Base-by-base conservation (phyloP, 148 eudicot genomes). In the Rheum nobile region DNA sequence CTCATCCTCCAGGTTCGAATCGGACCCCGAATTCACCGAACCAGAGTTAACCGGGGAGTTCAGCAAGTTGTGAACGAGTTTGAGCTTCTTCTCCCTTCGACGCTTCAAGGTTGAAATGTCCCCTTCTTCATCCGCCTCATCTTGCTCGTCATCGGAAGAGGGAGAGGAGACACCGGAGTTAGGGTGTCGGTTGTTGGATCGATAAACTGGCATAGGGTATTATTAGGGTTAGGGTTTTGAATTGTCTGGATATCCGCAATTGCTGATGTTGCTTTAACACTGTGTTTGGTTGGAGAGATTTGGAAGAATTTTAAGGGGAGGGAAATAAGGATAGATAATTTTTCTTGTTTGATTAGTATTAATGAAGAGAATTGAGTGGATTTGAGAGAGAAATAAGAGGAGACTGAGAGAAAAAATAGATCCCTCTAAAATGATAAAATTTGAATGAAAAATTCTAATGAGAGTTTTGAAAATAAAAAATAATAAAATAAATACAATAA, bases 171-270 rank as follows among this genome's bases (percentile, higher is more conserved):
- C 17, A 50, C 80, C 75, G 72, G 77, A 78, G 70, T 77, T 81
- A 73, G 88, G 84, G 83, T 81, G 80, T 57, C 88, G 74, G 76
- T 84, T 79, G 38, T 84, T 80, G 68, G 88, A 85, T 85, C 84
- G 81, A 35, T 85, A 79, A 21, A 34, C 7, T 4, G 67, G 14
- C 76, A n/a, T n/a, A 82, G 67, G 0, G 69, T 29, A 1, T n/a
- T 71, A 74, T 76, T 77, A 68, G 82, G 80, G 71, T 47, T 77
- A 72, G 75, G 73, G 77, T 71, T 80, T 79, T 44, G 71, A 59
- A 12, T 9, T 31, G 79, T 72, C 42, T 75, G 67, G 77, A 28
- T 67, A 48, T 54, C 41, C 6, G 70, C 12, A 52, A 6, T 35
- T 76, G 76, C 3, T 65, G 73, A 0, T 50, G 74, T 0, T n/a